These are phyloP conservation scores for Geotrichum candidum DNA, from an alignment of 1,139 yeast genomes.

Conservation along the genomic window DNA sequence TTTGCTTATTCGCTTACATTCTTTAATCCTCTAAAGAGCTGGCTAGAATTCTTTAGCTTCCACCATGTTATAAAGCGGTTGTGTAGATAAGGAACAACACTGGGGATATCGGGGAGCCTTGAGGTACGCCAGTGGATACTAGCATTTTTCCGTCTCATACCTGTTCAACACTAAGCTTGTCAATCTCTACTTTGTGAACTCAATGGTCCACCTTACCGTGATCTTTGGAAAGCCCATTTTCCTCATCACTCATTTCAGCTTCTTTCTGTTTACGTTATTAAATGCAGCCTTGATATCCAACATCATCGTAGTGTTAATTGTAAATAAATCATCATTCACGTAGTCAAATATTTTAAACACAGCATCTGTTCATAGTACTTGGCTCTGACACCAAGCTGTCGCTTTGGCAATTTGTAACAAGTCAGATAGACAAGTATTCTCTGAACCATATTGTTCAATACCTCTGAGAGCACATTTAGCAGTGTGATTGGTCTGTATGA, in stretches of 20 bases:
- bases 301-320: constrained; percentile 10
- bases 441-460: too few relatives aligned
- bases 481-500: not conserved
- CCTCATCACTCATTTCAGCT: constrained; percentile 6
- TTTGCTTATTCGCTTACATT: too few relatives aligned
- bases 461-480: too few relatives aligned
- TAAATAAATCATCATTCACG: not conserved
- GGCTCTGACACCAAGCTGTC: constrained; percentile 17
- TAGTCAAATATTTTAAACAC: constrained; percentile 5
- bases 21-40: too few relatives aligned
- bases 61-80: too few relatives aligned
- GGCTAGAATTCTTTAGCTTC: too few relatives aligned
- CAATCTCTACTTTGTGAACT: not conserved
- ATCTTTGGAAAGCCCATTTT: not conserved
- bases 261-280: constrained; percentile 19
- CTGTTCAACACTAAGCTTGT: not conserved
- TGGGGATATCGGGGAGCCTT: constrained; percentile 22
- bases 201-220: not conserved
- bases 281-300: constrained; percentile 22
- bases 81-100: constrained; percentile 20
- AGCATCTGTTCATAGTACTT: constrained; percentile 18
- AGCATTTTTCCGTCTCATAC: not conserved
- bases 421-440: not conserved
- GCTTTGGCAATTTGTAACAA: constrained; percentile 4
- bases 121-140: constrained; percentile 19